These are phyloP conservation scores for Millerago galiae DNA, from an alignment of 805 yeast species.

Conservation along the genomic window DNA sequence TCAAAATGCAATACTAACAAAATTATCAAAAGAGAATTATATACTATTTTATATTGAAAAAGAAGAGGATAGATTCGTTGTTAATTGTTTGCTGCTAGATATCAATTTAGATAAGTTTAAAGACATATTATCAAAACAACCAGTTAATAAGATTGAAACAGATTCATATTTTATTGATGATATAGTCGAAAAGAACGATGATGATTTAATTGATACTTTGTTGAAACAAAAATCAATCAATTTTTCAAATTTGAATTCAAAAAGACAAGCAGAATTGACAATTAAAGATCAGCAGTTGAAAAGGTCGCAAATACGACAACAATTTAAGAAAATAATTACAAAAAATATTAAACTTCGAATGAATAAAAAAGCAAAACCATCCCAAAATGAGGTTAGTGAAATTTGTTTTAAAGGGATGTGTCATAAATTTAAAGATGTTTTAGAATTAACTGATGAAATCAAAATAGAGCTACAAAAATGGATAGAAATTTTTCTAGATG, in stretches of 20 bases:
- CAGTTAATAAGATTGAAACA: background rate
- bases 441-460: constrained; percentile 6
- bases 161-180: constrained; percentile 18
- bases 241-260: constrained; percentile 14
- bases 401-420: constrained; percentile 19
- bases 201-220: constrained; percentile 20
- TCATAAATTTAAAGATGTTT: constrained; percentile 13
- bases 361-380: constrained; percentile 8
- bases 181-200: constrained; percentile 13
- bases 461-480: constrained; percentile 15
- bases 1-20: constrained; percentile 12
- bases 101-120: constrained; percentile 8
- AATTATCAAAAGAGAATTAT: constrained; percentile 6
- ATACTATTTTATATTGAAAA: constrained; percentile 20
- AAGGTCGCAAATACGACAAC: constrained; percentile 11
- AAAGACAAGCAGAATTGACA: constrained; percentile 12
- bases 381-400: constrained; percentile 21
- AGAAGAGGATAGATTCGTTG: constrained; percentile 2
- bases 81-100: constrained; percentile 18
- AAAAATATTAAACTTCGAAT: constrained; percentile 12
- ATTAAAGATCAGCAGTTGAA: constrained; percentile 17
- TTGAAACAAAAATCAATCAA: constrained; percentile 12
- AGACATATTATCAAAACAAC: constrained; percentile 4
- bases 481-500: constrained; percentile 13
- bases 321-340: constrained; percentile 14